Conservation (phyloP, 257 asterid genomes). For the Nicotiana tabacum region DNA sequence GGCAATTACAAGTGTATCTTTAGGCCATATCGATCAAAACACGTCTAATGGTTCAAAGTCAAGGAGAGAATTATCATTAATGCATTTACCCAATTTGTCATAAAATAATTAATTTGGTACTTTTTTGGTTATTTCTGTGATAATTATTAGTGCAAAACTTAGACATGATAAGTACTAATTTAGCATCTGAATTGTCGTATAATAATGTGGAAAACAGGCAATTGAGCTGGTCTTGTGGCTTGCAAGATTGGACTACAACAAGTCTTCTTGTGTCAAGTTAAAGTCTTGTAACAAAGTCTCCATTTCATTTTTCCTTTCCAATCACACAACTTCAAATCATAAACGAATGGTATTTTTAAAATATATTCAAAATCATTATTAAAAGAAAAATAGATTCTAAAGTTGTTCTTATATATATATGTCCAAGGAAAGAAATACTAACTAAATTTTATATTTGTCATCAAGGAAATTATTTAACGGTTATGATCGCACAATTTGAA, state of each 20-base stretch:
- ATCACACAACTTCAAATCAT: slow-evolving; percentile 19
- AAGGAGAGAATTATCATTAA: not conserved
- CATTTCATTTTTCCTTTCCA: slow-evolving; percentile 25
- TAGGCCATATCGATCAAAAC: not conserved
- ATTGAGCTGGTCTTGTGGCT: slow-evolving; percentile 30
- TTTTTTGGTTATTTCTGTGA: not conserved
- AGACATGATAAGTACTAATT: not conserved
- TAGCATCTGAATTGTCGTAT: not conserved
- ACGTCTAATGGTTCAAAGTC: not conserved
- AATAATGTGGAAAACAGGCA: slow-evolving; percentile 20
- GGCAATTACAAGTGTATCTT: not conserved
- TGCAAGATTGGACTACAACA: slow-evolving; percentile 27
- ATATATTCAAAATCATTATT: not conserved
- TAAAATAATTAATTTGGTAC: not conserved
- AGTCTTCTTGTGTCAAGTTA: slow-evolving; percentile 43
- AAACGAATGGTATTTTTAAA: not conserved
- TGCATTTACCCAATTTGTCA: not conserved
- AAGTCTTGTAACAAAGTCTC: slow-evolving; percentile 24
- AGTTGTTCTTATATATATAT: not conserved
- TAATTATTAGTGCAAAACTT: not conserved
- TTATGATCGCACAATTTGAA: not conserved
- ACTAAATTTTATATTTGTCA: not conserved
- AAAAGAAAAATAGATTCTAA: not conserved
- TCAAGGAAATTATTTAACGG: not conserved
- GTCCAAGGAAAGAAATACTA: not conserved